Percentiles rank a stretch among this genome's conserved stretches.
phyloP scores from a whole-genome alignment of 257 asterid genomes.

The Solanum verrucosum region DNA sequence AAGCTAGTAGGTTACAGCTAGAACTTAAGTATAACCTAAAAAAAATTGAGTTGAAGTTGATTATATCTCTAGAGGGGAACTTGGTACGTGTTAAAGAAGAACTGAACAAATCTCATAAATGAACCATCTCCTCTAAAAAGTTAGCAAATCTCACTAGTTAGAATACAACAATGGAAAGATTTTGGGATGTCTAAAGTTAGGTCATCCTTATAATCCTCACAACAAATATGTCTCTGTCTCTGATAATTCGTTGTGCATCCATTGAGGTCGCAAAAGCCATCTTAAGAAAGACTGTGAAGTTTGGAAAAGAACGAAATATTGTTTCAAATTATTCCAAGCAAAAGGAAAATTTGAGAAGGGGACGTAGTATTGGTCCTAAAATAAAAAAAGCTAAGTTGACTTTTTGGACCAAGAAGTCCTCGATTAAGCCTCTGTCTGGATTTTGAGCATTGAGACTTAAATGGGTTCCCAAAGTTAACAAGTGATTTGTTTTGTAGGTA shows the following conservation, averaged over 20 bases:
- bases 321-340: too few species aligned
- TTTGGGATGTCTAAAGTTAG: background rate
- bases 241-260: background rate
- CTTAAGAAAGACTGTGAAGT: too few species aligned
- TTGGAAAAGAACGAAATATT: too few species aligned
- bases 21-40: background rate
- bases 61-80: background rate
- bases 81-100: background rate
- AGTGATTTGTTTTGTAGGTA: too few species aligned
- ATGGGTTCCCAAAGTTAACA: too few species aligned
- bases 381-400: too few species aligned
- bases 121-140: background rate
- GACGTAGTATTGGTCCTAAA: too few species aligned
- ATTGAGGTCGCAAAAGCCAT: background rate
- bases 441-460: too few species aligned
- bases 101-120: background rate
- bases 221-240: background rate
- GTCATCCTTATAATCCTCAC: background rate
- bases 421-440: too few species aligned
- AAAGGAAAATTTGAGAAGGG: too few species aligned
- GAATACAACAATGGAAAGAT: background rate
- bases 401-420: too few species aligned
- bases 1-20: background rate
- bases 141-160: background rate
- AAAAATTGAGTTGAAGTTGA: background rate